These are phyloP conservation scores for Jacaranda mimosifolia DNA, from an alignment of 257 asterid species.

Conservation along the genomic window DNA sequence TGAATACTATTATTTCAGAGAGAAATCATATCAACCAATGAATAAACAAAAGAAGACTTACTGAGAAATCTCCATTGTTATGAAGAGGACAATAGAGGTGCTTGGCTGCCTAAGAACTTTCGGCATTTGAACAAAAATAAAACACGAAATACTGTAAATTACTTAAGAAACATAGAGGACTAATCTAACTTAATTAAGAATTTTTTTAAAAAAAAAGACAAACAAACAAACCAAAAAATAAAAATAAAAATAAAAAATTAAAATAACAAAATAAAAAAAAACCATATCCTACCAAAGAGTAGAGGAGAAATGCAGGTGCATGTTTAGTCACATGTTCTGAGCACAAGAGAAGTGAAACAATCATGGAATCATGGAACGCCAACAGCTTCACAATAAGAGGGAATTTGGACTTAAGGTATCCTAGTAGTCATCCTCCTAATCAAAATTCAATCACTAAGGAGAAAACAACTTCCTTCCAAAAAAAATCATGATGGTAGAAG, in stretches of 20 bases:
- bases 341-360: neutral
- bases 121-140: neutral
- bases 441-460: neutral
- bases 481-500: neutral
- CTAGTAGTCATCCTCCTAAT: neutral
- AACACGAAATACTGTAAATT: neutral
- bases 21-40: neutral
- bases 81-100: neutral
- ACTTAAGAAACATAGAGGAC: neutral
- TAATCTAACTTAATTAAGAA: too few relatives aligned
- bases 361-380: neutral
- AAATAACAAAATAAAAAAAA: too few relatives aligned
- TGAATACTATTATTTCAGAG: neutral
- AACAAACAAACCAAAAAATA: too few relatives aligned
- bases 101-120: neutral
- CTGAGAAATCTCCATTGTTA: neutral
- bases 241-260: too few relatives aligned
- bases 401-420: neutral
- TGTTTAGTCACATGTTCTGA: neutral
- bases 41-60: neutral
- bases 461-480: neutral
- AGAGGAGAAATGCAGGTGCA: neutral
- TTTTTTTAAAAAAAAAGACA: too few relatives aligned
- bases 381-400: neutral
- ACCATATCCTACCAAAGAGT: too few relatives aligned